Conservation (phyloP, 2,329 filamentous ascomycete species). For the Penicillium brevicompactum region DNA sequence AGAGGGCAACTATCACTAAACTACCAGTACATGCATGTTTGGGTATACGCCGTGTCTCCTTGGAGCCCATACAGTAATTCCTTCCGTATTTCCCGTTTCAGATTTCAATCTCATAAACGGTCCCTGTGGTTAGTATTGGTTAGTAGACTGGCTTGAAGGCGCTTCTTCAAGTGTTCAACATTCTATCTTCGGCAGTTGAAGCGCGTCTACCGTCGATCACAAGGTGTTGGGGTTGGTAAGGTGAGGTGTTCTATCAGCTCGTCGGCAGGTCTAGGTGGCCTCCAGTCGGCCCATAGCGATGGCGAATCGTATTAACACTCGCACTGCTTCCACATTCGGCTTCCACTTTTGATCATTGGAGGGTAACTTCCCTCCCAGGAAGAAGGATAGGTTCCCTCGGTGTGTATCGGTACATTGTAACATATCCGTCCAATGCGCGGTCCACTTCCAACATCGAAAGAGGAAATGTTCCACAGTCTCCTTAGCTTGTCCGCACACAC, state of each 20-base stretch:
- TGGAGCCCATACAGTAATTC: neutral
- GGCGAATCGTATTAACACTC: conserved; percentile 33
- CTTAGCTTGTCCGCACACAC: conserved; percentile 16
- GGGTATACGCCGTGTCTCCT: neutral
- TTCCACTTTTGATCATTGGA: conserved; percentile 27
- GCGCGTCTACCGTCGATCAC: conserved; percentile 28
- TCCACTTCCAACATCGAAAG: neutral
- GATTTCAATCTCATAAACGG: neutral
- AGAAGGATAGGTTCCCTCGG: neutral
- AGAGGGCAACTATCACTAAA: too few relatives aligned
- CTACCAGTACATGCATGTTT: too few relatives aligned
- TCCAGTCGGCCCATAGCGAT: conserved; percentile 19
- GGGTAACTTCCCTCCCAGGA: conserved; percentile 2
- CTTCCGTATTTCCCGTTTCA: neutral
- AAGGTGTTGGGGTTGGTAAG: neutral
- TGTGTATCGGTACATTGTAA: neutral
- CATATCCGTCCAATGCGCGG: neutral
- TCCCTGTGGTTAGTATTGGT: conserved; percentile 7
- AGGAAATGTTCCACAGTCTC: conserved; percentile 16
- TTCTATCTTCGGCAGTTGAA: conserved; percentile 39
- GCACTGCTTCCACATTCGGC: conserved; percentile 32
- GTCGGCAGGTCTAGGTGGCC: neutral
- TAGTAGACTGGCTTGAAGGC: conserved; percentile 12
- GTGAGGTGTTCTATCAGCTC: conserved; percentile 1
- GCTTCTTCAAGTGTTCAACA: conserved; percentile 39